Evolutionary conservation across 2,329 filamentous ascomycete species (phyloP), one percentile per base, ranked within the genome.

Genomic region (Endocalyx cinctus): DNA sequence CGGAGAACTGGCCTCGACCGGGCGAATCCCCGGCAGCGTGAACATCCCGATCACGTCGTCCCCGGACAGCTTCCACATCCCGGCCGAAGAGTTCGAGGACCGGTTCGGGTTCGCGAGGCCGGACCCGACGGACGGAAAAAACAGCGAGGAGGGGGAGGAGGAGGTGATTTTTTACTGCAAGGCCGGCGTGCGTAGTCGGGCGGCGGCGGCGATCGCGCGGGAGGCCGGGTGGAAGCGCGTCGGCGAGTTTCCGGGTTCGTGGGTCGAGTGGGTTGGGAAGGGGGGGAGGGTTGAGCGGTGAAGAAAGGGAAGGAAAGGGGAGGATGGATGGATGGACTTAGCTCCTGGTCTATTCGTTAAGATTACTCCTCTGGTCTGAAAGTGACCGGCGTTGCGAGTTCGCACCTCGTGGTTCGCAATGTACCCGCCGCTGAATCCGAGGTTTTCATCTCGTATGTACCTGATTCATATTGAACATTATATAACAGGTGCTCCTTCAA

Each of bases 131-230:
- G n/a, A n/a, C n/a, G n/a, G n/a, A n/a, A n/a, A n/a, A n/a, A n/a
- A n/a, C n/a, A n/a, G n/a, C n/a, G n/a, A n/a, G n/a, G n/a, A n/a
- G n/a, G n/a, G n/a, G n/a, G 41, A 32, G 15, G 32, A 25, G 17
- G 68, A 76, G 44, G 58, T 95, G 11, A 72, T 97, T 4, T 92
- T 97, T 52, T 97, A 95, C 61, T 98, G 92, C 65, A 94, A 87
- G 66, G 82, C 89, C 0, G 92, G 92, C 3, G 86, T 97, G 43
- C 72, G 92, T 55, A 87, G 86, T 48, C 69, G 72, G 28, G 77
- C 84, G 1, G 89, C 89, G 6, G 88, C 88, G 6, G 71, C 74
- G 44, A 60, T 96, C 58, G 92, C 92, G 18, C 68, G 70, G 48
- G 74, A 84, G 54, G 82, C 80, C 3, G 90, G 90, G 8, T 97